Conservation (phyloP, 1,284 basidiomycete genomes). For the Ceratobasidium sp. region DNA sequence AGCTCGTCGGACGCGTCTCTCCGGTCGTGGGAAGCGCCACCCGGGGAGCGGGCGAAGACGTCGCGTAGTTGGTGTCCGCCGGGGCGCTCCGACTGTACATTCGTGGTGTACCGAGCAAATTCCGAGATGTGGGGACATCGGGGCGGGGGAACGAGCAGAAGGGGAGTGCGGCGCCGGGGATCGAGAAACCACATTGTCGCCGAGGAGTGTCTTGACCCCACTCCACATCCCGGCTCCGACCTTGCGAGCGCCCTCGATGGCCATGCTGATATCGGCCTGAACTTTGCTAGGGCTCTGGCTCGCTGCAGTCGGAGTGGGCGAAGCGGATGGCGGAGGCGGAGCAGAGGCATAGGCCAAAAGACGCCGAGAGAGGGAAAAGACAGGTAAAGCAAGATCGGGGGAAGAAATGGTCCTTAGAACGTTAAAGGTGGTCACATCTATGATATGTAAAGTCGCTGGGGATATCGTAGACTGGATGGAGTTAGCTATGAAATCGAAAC, state of each 20-base stretch:
- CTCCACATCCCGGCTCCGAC: constrained; percentile 42
- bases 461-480: constrained; percentile 60
- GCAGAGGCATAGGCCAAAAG: constrained; percentile 67
- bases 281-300: constrained; percentile 27
- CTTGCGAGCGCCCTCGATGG: constrained; percentile 28
- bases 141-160: background rate
- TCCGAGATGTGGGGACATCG: constrained; percentile 10
- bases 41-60: constrained; percentile 53
- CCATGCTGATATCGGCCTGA: constrained; percentile 37
- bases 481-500: constrained; percentile 21
- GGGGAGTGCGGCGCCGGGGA: background rate
- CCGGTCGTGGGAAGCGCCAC: constrained; percentile 18
- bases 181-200: background rate
- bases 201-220: constrained; percentile 41
- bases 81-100: constrained; percentile 29
- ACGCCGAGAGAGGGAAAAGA: constrained; percentile 67
- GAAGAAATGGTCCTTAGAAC: constrained; percentile 61
- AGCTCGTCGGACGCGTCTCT: constrained; percentile 5
- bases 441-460: constrained; percentile 63
- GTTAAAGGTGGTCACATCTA: constrained; percentile 62
- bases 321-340: constrained; percentile 47
- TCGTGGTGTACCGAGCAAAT: background rate
- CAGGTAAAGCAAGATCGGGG: constrained; percentile 41
- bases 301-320: constrained; percentile 43
- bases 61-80: constrained; percentile 41